Evolutionary conservation across 192 early-diverging fungal species (phyloP), one percentile per base, ranked within the genome.

Genomic region (Pilobolus umbonatus): DNA sequence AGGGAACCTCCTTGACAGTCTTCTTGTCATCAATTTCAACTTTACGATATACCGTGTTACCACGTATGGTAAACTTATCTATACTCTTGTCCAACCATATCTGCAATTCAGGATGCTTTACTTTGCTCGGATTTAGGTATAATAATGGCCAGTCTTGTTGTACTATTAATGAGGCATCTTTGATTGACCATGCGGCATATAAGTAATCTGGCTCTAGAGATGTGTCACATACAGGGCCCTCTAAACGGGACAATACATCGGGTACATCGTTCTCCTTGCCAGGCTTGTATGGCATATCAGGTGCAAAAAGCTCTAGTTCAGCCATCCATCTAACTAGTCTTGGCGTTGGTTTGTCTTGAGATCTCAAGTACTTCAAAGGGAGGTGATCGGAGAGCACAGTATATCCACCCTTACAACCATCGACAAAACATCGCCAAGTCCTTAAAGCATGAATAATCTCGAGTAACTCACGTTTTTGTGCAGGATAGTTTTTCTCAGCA

Each of bases 401-500:
- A 21, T 48, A 60, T 1, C 47, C 47, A 29, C 14, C 28, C 5
- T 11, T 10, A 1, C 46, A 26, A 1, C 57, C 57, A 15, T 60
- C 57, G 1, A 60, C 22, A 4, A 34, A 39, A 22, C 46, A 60
- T 2, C 57, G 46, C 57, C 57, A 60, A 0, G 31, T 34, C 38
- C 57, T 7, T 22, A 60, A 29, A 1, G 57, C 57, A 49, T 60
- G 46, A 4, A 60, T 7, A 5, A 60, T 60, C 15, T 21, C 57
- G 3, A 60, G 24, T 0, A 60, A 11, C 39, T 60, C 57, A 4
- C 31, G 48, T 35, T 71, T 55, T 35, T 73, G 67, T 17, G 66
- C 50, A 5, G 65, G 62, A 21, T 67, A 70, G 5, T 64, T 61
- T 15, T 36, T 19, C 55, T 65, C 32, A 61, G 62, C 68, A 24